Evolutionary conservation across 345 rosid genomes (phyloP).

Genomic region (Eucalyptus regnans): DNA sequence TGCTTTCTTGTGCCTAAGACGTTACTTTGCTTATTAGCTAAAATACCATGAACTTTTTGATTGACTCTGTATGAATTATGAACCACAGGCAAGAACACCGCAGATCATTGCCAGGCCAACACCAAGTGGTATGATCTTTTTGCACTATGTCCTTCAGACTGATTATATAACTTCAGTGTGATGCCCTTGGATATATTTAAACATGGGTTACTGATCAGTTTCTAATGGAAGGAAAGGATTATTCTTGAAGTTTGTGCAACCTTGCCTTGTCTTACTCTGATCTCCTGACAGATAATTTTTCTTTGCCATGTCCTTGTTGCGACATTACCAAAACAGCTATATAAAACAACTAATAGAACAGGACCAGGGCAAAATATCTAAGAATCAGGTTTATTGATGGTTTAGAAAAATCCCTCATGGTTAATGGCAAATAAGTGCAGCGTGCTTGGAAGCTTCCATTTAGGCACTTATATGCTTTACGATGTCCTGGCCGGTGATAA

Average conservation of each 20-base stretch:
- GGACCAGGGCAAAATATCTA: neutral
- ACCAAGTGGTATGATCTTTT: constrained; percentile 22
- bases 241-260: neutral
- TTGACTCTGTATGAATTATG: neutral
- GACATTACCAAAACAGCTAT: neutral
- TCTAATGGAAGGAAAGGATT: neutral
- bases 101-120: constrained; percentile 73
- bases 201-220: neutral
- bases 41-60: neutral
- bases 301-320: neutral
- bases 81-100: constrained; percentile 36
- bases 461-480: neutral
- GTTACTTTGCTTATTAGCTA: neutral
- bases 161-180: neutral
- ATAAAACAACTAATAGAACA: neutral
- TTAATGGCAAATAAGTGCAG: neutral
- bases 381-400: neutral
- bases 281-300: neutral
- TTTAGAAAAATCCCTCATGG: neutral
- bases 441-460: neutral
- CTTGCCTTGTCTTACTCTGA: neutral
- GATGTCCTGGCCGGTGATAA: neutral
- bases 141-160: neutral
- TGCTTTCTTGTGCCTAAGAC: neutral
- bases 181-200: neutral